phyloP scores from a whole-genome alignment of 2,329 filamentous ascomycete species.

The Penicillium aurantiogriseum region DNA sequence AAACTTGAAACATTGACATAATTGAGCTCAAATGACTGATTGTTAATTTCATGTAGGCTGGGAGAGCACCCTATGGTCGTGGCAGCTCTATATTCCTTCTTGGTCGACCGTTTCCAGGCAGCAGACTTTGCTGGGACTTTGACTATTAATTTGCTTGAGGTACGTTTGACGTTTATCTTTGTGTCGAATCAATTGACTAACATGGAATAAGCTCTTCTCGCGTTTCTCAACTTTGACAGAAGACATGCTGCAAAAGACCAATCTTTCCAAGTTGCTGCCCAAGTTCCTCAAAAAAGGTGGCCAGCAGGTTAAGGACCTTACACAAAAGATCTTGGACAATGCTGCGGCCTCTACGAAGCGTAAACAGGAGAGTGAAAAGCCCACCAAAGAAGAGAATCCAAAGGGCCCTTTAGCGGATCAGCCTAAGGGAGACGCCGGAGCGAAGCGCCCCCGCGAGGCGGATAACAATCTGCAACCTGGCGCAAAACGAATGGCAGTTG shows the following conservation, averaged over 20 bases:
- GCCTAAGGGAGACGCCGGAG: slow-evolving; percentile 24
- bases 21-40: slow-evolving; percentile 27
- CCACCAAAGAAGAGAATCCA: slow-evolving; percentile 37
- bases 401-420: slow-evolving; percentile 24
- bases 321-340: slow-evolving; percentile 55
- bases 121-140: slow-evolving; percentile 48
- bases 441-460: slow-evolving; percentile 41
- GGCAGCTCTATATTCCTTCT: slow-evolving; percentile 49
- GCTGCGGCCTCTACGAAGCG: slow-evolving; percentile 46
- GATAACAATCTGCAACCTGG: slow-evolving; percentile 37
- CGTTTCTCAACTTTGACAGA: slow-evolving; percentile 58
- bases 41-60: slow-evolving; percentile 38
- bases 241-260: slow-evolving; percentile 59
- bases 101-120: slow-evolving; percentile 50
- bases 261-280: slow-evolving; percentile 57
- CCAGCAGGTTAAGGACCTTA: slow-evolving; percentile 54
- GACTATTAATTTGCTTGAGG: slow-evolving; percentile 47
- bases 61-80: slow-evolving; percentile 51
- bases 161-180: slow-evolving; percentile 23
- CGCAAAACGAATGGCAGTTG: slow-evolving; percentile 40
- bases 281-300: slow-evolving; percentile 60
- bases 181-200: slow-evolving; percentile 23
- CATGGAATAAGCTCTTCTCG: slow-evolving; percentile 48
- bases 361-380: slow-evolving; percentile 40
- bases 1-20: slow-evolving; percentile 2